phyloP scores from a whole-genome alignment of 352 stramenopile genomes.

The Globisporangium sylvaticum region DNA sequence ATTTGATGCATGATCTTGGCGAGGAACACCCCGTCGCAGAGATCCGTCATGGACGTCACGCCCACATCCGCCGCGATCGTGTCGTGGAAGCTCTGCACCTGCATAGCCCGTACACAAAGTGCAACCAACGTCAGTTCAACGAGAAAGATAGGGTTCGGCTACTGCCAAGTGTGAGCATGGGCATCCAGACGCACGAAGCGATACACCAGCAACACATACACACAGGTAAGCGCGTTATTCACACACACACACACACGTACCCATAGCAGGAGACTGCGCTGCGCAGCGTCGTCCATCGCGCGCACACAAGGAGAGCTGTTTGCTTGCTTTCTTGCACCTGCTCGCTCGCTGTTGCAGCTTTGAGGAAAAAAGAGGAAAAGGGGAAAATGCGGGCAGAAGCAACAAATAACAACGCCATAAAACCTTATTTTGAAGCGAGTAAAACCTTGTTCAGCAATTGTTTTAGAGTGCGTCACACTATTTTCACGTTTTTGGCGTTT shows the following conservation, averaged over 20 bases:
- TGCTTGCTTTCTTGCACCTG: neutral
- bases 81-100: constrained; percentile 76
- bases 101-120: constrained; percentile 7
- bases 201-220: neutral
- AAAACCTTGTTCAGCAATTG: too few species aligned
- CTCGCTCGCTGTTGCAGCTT: neutral
- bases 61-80: constrained; percentile 39
- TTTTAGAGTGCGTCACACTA: too few species aligned
- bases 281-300: constrained; percentile 66
- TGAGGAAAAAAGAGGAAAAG: neutral
- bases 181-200: neutral
- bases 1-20: constrained; percentile 84
- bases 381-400: too few species aligned
- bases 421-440: too few species aligned
- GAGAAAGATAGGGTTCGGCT: neutral
- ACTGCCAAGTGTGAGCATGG: neutral
- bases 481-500: too few species aligned
- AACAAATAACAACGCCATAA: too few species aligned
- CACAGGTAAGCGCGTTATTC: neutral
- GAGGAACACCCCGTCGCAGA: constrained; percentile 81
- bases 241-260: constrained; percentile 26
- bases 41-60: constrained; percentile 44
- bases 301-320: neutral
- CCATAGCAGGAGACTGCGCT: constrained; percentile 74
- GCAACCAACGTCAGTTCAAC: constrained; percentile 6